Base-by-base conservation (phyloP, 202 grass and related monocot genomes). In the Zizania palustris region DNA sequence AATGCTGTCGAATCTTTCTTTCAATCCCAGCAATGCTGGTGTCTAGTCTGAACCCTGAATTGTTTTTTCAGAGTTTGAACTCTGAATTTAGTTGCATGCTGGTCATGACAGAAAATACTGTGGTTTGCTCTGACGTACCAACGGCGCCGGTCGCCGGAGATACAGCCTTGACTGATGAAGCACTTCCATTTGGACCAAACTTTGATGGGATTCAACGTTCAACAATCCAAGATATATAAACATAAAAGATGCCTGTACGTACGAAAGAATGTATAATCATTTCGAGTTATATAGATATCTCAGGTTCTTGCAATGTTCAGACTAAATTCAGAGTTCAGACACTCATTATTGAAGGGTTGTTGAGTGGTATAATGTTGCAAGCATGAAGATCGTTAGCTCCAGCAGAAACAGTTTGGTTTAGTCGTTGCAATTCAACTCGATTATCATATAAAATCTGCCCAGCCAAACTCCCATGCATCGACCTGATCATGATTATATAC, bases 11-110 rank as follows among this genome's bases (percentile, higher is more conserved):
- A 28, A 28, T 28, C 9, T 3, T 37, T 35, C 6, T 39, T 9
- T 28, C 11, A 57, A 18, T 40, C 8, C 56, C 18, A 56, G 48
- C 37, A 10, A 72, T 50, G 55, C 5, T 11, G 19, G 45, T 40
- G 12, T 80, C 53, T 19, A 55, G 51, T 55, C n/a, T 85, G 76
- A 80, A 75, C 71, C 63, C 62, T 57, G 62, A 79, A 83, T 75
- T 61, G n/a, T 86, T 28, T 28, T 28, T 28, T 28, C 28, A 28
- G 28, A 28, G 28, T 28, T 28, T 84, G 74, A 78, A 78, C 67
- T 65, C 57, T 59, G 58, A 81, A 82, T 75, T 61, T 79, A 33
- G 56, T 51, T 83, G 63, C 55, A 11, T 35, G 11, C 55, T 50
- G 28, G 19, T 11, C 60, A 5, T 20, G 16, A 63, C 57, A 37